phyloP scores from a whole-genome alignment of 1,139 yeast species.

The Hansenula lynferdii region DNA sequence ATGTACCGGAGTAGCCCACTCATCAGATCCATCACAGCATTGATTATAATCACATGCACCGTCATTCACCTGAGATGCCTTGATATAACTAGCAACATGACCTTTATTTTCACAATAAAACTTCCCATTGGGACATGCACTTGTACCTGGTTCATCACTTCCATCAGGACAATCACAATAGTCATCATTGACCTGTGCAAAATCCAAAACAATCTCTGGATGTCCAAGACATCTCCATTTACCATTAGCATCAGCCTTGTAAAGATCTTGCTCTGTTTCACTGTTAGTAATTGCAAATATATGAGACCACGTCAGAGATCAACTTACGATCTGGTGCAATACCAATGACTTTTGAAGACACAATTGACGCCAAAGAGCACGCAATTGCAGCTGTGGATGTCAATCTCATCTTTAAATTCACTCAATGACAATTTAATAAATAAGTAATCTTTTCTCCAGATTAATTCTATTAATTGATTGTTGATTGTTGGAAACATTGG shows the following conservation, averaged over 20 bases:
- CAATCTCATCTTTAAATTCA: neutral
- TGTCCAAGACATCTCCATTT: constrained; percentile 68
- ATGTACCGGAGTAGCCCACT: constrained; percentile 36
- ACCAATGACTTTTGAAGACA: constrained; percentile 1
- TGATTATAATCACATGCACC: constrained; percentile 87
- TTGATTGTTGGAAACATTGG: too few species aligned
- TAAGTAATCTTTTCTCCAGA: too few species aligned
- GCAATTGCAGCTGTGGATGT: neutral
- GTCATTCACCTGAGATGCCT: constrained; percentile 68
- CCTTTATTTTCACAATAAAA: constrained; percentile 84
- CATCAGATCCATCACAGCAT: constrained; percentile 98
- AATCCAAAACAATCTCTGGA: constrained; percentile 55
- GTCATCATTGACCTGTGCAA: constrained; percentile 74
- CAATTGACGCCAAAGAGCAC: neutral
- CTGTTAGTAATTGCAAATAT: too few species aligned
- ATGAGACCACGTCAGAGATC: neutral
- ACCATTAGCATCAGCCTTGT: constrained; percentile 43
- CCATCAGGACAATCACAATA: constrained; percentile 98
- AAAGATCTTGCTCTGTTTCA: constrained; percentile 34
- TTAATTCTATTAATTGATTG: too few species aligned
- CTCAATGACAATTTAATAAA: too few species aligned
- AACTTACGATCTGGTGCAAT: constrained; percentile 3
- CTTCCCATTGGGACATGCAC: constrained; percentile 60
- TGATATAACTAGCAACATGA: constrained; percentile 51
- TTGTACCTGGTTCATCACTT: constrained; percentile 94